phyloP scores from a whole-genome alignment of 1,139 yeast species.

The Neolecta irregularis region DNA sequence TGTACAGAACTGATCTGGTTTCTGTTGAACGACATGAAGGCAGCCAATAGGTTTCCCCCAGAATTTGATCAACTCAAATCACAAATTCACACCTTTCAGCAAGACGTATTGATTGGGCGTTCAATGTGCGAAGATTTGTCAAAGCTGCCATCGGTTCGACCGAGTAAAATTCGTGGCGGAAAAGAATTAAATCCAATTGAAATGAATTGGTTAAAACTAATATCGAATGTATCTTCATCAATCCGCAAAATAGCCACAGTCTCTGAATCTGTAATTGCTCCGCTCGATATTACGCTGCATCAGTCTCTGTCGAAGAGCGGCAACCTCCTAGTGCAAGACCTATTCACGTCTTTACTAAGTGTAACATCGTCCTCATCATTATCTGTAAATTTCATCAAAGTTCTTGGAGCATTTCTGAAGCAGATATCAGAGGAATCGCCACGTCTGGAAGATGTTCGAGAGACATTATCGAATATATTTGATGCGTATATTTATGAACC shows the following conservation, averaged over 20 bases:
- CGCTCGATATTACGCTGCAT: not conserved
- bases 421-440: slow-evolving; percentile 25
- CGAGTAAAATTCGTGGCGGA: too few species aligned
- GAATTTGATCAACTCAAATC: not conserved
- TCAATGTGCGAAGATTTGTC: too few species aligned
- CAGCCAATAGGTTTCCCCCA: not conserved
- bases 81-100: not conserved
- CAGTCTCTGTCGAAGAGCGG: not conserved
- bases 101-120: slow-evolving; percentile 2
- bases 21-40: not conserved
- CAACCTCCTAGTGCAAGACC: not conserved
- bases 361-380: slow-evolving; percentile 3
- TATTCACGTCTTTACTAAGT: slow-evolving; percentile 1
- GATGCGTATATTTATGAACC: slow-evolving; percentile 51
- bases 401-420: slow-evolving; percentile 37
- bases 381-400: slow-evolving; percentile 26
- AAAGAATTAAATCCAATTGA: not conserved
- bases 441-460: slow-evolving; percentile 42
- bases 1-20: not conserved
- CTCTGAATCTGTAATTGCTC: not conserved
- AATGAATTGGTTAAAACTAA: not conserved
- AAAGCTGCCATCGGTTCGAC: too few species aligned
- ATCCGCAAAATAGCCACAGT: not conserved
- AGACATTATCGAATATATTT: slow-evolving; percentile 46
- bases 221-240: not conserved